These are phyloP conservation scores for Scytalidium sp. DNA, from an alignment of 2,329 filamentous ascomycete genomes.

Conservation along the genomic window DNA sequence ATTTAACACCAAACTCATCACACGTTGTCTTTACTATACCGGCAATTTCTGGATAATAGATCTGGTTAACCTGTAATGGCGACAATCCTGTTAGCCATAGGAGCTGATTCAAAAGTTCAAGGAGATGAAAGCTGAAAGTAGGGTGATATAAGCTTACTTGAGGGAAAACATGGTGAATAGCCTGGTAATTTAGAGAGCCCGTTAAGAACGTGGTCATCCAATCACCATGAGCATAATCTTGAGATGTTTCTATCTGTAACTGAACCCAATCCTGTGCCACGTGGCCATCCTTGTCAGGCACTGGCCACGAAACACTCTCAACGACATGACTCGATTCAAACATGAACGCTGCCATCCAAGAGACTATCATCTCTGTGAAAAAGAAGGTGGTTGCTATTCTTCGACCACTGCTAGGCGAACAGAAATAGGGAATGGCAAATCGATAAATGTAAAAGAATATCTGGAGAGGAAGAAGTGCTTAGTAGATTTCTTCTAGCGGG, in stretches of 20 bases:
- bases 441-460: background rate
- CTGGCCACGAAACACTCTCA: background rate
- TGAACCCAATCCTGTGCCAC: background rate
- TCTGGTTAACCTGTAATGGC: background rate
- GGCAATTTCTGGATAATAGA: background rate
- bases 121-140: background rate
- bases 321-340: background rate
- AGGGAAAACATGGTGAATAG: background rate
- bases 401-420: background rate
- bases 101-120: background rate
- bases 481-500: background rate
- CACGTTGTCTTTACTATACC: background rate
- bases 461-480: background rate
- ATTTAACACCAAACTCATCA: background rate
- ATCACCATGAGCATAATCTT: background rate
- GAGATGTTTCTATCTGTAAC: background rate
- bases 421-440: background rate
- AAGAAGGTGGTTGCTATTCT: background rate
- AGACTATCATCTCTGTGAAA: background rate
- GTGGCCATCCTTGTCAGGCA: background rate
- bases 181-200: background rate
- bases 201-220: background rate
- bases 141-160: background rate
- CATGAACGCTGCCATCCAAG: background rate
- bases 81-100: background rate